Base-by-base conservation (phyloP, 805 yeast species). In the Metschnikowia peoriensis region DNA sequence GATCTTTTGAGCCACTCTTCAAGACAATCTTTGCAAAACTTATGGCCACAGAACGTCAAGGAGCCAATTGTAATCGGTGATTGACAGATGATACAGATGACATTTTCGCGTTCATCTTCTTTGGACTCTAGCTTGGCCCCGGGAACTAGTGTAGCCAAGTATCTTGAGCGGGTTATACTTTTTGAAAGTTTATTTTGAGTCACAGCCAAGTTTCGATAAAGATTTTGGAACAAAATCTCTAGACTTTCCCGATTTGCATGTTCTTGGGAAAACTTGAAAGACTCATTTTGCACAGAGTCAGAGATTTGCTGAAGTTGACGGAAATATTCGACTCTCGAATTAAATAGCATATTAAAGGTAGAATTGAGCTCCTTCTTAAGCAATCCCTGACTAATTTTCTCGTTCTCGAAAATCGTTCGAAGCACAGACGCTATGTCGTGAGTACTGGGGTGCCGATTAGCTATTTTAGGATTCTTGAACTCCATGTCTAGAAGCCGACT, bases 21-120 rank as follows among this genome's bases (percentile, higher is more conserved):
- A 38, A 94, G 73, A 66, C 99, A 94, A 1, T 81, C 88, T 52
- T 82, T 80, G 66, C 99, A 94, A 64, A 87, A 94, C 59, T 84
- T 84, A 68, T 94, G 99, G 0, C 98, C 98, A 76, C 99, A 94
- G 9, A 83, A 83, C 0, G 96, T 86, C 51, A 94, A 72, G 0
- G 94, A 79, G 0, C 99, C 99, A 39, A 83, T 75, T 2, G 80
- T 73, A 46, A 91, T 89, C 1, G 80, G 65, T 4, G 84, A 78
- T 17, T 87, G 81, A 66, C 99, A 94, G 54, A 94, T 92, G 34
- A 85, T 79, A 67, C 99, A 94, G 16, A 78, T 68, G 49, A 77
- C 65, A 9, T 75, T 81, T 7, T 76, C 77, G 41, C 50, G n/a
- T 53, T 50, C n/a, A 15, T 16, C 47, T 50, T 16, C 51, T 40